Conservation (phyloP, 2,329 filamentous ascomycete genomes). For the Ophiostoma novo-ulmi region DNA sequence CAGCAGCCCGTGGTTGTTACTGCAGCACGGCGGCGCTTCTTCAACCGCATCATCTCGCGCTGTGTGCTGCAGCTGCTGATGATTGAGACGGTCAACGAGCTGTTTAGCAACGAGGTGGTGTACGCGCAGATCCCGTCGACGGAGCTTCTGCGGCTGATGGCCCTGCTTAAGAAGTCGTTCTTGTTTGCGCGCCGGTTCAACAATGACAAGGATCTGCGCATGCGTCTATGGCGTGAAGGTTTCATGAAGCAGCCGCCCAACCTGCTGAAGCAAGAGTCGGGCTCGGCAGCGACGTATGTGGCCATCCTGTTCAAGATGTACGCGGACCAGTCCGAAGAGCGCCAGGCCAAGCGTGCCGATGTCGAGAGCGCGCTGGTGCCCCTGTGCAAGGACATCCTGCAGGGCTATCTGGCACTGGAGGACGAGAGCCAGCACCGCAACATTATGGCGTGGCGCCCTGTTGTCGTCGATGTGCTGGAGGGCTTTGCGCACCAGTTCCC, state of each 20-base stretch:
- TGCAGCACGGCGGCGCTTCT: conserved; percentile 85
- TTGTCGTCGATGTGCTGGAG: conserved; percentile 94
- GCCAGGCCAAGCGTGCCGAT: conserved; percentile 70
- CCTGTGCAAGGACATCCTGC: conserved; percentile 89
- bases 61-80: conserved; percentile 96
- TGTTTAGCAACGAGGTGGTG: conserved; percentile 95
- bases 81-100: conserved; percentile 98
- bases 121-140: conserved; percentile 87
- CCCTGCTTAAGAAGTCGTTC: conserved; percentile 89
- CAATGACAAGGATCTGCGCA: conserved; percentile 90
- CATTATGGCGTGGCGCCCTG: conserved; percentile 92
- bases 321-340: conserved; percentile 77
- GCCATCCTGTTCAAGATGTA: conserved; percentile 97
- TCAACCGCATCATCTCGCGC: conserved; percentile 98
- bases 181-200: conserved; percentile 97
- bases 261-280: conserved; percentile 91
- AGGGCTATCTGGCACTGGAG: conserved; percentile 77
- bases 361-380: conserved; percentile 91
- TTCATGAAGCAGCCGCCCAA: conserved; percentile 99
- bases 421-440: conserved; percentile 97
- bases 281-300: conserved; percentile 89
- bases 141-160: conserved; percentile 89
- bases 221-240: conserved; percentile 90
- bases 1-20: conserved; percentile 90
- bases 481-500: conserved; percentile 86